phyloP scores from a whole-genome alignment of 345 rosid genomes.

The Boechera divaricarpa region DNA sequence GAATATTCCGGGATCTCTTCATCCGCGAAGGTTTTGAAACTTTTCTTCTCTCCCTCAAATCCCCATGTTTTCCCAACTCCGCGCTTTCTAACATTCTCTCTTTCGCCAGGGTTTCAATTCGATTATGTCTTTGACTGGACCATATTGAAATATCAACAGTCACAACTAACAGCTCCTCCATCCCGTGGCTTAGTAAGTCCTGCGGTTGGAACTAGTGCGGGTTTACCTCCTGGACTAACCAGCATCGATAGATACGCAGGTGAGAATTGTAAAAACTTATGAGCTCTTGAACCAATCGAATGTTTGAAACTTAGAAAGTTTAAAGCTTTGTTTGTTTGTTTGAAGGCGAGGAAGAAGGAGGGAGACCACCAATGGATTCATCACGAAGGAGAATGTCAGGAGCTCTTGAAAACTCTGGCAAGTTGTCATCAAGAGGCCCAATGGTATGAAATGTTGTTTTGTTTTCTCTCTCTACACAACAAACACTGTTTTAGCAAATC shows the following conservation, averaged over 20 bases:
- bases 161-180: slow-evolving; percentile 85
- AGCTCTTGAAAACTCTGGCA: slow-evolving; percentile 60
- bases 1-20: slow-evolving; percentile 93
- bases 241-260: slow-evolving; percentile 70
- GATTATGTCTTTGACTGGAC: slow-evolving; percentile 99
- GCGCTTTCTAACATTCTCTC: slow-evolving; percentile 18
- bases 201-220: slow-evolving; percentile 79
- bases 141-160: slow-evolving; percentile 93
- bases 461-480: neutral
- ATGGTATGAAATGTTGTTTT: slow-evolving; percentile 52
- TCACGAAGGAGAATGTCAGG: slow-evolving; percentile 77
- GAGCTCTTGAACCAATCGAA: neutral
- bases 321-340: slow-evolving; percentile 21
- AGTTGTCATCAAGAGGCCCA: slow-evolving; percentile 54
- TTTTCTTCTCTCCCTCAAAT: neutral
- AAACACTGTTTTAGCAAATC: slow-evolving; percentile 19
- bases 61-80: neutral
- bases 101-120: slow-evolving; percentile 86
- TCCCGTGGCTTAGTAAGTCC: slow-evolving; percentile 55
- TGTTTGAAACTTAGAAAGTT: slow-evolving; percentile 4
- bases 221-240: slow-evolving; percentile 60
- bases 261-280: slow-evolving; percentile 25
- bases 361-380: slow-evolving; percentile 65
- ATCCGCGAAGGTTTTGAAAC: slow-evolving; percentile 78
- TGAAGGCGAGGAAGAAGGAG: slow-evolving; percentile 70